Percentiles rank a stretch among this genome's conserved stretches.
These are phyloP conservation scores for Zizania latifolia DNA, from an alignment of 176 grass and related monocot species.

Conservation along the genomic window DNA sequence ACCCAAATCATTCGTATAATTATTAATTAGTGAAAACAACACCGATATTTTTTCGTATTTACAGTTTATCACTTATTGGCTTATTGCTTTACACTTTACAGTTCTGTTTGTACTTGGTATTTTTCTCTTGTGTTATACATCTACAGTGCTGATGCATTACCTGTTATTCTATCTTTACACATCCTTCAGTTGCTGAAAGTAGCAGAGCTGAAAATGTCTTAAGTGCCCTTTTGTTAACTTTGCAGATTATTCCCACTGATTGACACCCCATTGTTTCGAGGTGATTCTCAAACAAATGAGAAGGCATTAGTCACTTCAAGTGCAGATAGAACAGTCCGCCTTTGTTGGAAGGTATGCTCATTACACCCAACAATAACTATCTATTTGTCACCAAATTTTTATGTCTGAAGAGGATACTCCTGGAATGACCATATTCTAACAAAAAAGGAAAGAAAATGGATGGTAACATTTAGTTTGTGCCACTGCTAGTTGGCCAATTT, in stretches of 20 bases:
- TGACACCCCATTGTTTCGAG: slow-evolving; percentile 67
- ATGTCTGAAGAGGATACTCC: not conserved
- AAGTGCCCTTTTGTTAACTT: not conserved
- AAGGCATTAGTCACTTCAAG: slow-evolving; percentile 86
- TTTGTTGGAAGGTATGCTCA: slow-evolving; percentile 81
- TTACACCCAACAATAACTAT: not conserved
- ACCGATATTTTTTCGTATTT: not conserved
- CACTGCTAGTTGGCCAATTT: too few species aligned
- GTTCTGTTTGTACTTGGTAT: not conserved
- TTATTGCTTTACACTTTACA: too few species aligned
- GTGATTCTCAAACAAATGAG: slow-evolving; percentile 43
- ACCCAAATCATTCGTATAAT: not conserved
- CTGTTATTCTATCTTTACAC: not conserved
- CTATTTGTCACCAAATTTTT: not conserved
- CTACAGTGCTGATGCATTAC: not conserved
- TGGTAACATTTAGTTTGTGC: too few species aligned
- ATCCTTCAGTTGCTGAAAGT: not conserved
- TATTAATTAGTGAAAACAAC: not conserved
- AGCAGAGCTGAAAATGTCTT: not conserved
- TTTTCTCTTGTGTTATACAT: not conserved
- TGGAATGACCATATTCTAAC: not conserved
- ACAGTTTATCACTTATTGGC: not conserved
- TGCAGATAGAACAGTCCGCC: slow-evolving; percentile 71
- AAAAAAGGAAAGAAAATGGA: too few species aligned
- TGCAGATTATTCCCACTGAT: slow-evolving; percentile 67